These are phyloP conservation scores for Tagetes patula DNA, from an alignment of 129 eudicot species.

Conservation along the genomic window DNA sequence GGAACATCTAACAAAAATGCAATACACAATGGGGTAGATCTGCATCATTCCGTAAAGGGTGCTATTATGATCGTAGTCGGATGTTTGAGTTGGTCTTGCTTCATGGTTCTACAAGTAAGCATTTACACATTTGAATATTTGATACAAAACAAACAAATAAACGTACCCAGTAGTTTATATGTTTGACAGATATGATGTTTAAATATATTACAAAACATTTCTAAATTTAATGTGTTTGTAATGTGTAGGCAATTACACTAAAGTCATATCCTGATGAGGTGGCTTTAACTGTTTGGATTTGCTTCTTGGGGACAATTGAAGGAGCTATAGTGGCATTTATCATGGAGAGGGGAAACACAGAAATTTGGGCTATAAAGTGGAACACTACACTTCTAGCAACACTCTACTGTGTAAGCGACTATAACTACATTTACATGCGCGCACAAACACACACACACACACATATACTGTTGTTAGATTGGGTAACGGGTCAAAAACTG, in stretches of 20 bases:
- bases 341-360: slow-evolving; percentile 67
- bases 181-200: neutral
- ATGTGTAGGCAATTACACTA: slow-evolving; percentile 71
- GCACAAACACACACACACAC: neutral
- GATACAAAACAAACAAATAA: too few relatives aligned
- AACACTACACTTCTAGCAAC: slow-evolving; percentile 78
- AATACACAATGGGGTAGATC: slow-evolving; percentile 43
- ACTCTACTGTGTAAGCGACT: slow-evolving; percentile 65
- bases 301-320: slow-evolving; percentile 73
- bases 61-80: slow-evolving; percentile 68
- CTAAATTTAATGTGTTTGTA: neutral
- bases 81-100: slow-evolving; percentile 83
- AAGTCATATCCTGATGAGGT: slow-evolving; percentile 86
- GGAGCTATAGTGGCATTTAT: slow-evolving; percentile 69
- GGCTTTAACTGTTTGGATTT: slow-evolving; percentile 90
- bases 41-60: slow-evolving; percentile 71
- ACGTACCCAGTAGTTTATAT: neutral
- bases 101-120: slow-evolving; percentile 87
- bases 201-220: slow-evolving; percentile 4
- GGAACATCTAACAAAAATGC: slow-evolving; percentile 37
- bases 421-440: neutral
- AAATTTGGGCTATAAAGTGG: slow-evolving; percentile 75
- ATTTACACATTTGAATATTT: neutral
- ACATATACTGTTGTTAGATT: neutral
- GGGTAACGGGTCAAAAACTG: neutral